These are phyloP conservation scores for Eimeria maxima DNA, from an alignment of 169 alveolate species.

Conservation along the genomic window DNA sequence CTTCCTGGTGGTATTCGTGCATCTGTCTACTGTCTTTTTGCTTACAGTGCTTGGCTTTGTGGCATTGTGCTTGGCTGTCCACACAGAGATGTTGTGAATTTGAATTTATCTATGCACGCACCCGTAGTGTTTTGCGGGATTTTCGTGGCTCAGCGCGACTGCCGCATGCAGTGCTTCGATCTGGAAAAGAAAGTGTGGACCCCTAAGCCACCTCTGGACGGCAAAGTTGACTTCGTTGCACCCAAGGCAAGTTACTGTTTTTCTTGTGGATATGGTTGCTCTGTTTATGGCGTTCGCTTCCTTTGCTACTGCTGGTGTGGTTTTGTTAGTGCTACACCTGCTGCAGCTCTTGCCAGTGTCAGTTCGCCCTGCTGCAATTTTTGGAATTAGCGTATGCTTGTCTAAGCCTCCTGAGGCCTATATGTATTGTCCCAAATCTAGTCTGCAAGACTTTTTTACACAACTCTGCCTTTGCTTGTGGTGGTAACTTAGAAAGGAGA, in stretches of 20 bases:
- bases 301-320: neutral
- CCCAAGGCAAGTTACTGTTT: constrained; percentile 69
- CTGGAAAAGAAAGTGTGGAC: constrained; percentile 64
- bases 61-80: neutral
- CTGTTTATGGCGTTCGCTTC: neutral
- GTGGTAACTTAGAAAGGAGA: constrained; percentile 66
- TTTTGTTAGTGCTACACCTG: neutral
- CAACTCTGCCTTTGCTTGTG: neutral
- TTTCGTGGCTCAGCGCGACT: constrained; percentile 69
- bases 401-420: neutral
- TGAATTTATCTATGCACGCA: neutral
- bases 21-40: neutral
- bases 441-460: neutral
- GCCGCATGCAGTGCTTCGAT: constrained; percentile 84
- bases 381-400: neutral
- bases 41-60: neutral
- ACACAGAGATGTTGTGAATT: too few relatives aligned
- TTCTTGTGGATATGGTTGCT: neutral
- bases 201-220: constrained; percentile 83
- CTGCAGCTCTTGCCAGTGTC: neutral
- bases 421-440: neutral
- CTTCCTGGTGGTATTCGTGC: neutral
- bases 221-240: constrained; percentile 74
- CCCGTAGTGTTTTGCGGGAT: neutral
- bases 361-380: neutral